Evolutionary conservation across 495 filamentous ascomycete genomes (phyloP).

Genomic region (Oidiodendron maius): DNA sequence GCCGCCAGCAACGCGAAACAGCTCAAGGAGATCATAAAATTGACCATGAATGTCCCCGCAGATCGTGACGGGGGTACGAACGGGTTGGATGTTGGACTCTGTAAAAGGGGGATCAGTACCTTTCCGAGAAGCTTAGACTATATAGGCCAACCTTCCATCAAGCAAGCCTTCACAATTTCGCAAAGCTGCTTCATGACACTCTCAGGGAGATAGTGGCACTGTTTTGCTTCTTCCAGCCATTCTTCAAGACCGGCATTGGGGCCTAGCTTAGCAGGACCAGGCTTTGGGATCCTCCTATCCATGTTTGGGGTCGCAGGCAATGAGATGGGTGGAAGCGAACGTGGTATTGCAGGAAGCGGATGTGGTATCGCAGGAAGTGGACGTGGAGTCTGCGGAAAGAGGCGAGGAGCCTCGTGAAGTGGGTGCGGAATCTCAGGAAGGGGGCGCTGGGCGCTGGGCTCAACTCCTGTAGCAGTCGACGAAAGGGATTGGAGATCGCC

Average conservation of each 20-base stretch:
- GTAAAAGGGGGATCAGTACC: constrained; percentile 4
- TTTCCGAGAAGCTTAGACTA: not conserved
- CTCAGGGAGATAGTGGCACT: constrained; percentile 95
- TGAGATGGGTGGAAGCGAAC: not conserved
- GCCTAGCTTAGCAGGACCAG: constrained; percentile 80
- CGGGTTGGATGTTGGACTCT: constrained; percentile 98
- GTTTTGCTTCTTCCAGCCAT: constrained; percentile 92
- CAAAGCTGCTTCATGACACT: constrained; percentile 96
- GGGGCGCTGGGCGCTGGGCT: not conserved
- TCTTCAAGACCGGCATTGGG: constrained; percentile 84
- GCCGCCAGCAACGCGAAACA: constrained; percentile 92
- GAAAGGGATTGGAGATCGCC: not conserved
- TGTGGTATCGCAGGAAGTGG: not conserved
- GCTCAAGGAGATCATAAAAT: constrained; percentile 96
- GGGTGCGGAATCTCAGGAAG: not conserved
- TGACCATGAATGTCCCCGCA: constrained; percentile 99
- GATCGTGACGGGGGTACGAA: constrained; percentile 92
- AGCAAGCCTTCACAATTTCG: constrained; percentile 95
- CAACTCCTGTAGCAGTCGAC: too few relatives aligned
- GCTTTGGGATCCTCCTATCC: constrained; percentile 63
- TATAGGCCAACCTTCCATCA: constrained; percentile 78
- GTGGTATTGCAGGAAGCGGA: not conserved
- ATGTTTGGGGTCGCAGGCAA: constrained; percentile 4
- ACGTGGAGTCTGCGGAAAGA: not conserved
- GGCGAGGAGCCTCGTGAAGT: not conserved